Base-by-base conservation (phyloP, 2,329 filamentous ascomycete genomes). In the Aspergillus pseudoterreus region DNA sequence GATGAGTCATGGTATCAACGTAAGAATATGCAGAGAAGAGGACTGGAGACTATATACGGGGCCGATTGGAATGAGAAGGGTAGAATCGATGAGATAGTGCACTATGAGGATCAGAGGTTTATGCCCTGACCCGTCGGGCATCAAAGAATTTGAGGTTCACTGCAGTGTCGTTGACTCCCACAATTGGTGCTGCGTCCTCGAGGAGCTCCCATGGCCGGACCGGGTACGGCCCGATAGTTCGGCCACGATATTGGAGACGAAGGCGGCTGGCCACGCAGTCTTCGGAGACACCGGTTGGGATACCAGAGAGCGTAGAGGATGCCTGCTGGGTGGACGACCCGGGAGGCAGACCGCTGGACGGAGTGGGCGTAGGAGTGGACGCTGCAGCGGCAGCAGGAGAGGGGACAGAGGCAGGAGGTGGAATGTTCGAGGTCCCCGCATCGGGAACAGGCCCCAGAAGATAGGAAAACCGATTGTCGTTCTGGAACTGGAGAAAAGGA, bases 111-210 rank as follows among this genome's bases (percentile, higher is more conserved):
- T 36, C 17, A 33, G 30, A 9, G 4, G 51, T 22, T 57, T 56
- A 70, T 15, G 59, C 62, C 43, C 66, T 60, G 30, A 68, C 63
- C 30, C 64, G 67, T 44, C 72, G 61, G 14, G 74, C 67, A 45
- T 72, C 71, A 51, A 76, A 76, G 41, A 69, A 71, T 17, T 68
- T 63, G 41, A 76, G 54, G 47, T 68, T 73, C 30, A 76, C 59
- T 17, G 73, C 71, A 4, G 74, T 76, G 52, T 76, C 74, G 52
- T 76, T 76, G n/a, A 64, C 61, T 21, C 73, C 71, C 19, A 71
- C 58, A 15, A 74, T 66, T 1, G 74, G 74, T 15, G 74, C 72
- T 10, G 74, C 69, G 51, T 75, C 74, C 55, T 73, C 71, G 21
- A 76, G 63, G 50, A 75, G 66, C 52, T 76, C 74, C 74, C 74